These are phyloP conservation scores for Entomortierella parvispora DNA, from an alignment of 192 early-diverging fungal species.

Conservation along the genomic window DNA sequence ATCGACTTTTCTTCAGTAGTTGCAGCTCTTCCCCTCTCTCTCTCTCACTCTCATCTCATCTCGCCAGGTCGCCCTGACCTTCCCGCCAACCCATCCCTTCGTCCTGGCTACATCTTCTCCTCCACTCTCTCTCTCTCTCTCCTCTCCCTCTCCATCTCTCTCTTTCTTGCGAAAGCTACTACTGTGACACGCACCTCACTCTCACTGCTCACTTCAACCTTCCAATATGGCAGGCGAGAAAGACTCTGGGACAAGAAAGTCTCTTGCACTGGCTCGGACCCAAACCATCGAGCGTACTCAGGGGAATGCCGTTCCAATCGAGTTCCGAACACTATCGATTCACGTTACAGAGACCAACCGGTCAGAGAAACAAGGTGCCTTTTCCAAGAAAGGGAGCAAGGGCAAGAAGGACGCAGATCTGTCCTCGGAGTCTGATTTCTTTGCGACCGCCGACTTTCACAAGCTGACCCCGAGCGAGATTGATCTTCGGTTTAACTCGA, in stretches of 20 bases:
- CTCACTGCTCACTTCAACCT: too few species aligned
- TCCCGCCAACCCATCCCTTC: too few species aligned
- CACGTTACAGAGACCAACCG: constrained; percentile 51
- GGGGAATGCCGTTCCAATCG: constrained; percentile 47
- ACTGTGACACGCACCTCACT: too few species aligned
- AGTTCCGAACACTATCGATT: constrained; percentile 57
- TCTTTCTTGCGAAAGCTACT: too few species aligned
- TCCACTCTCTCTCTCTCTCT: too few species aligned
- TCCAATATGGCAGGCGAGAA: constrained; percentile 25
- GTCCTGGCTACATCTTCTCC: too few species aligned
- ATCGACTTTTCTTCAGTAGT: too few species aligned
- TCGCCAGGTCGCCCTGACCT: too few species aligned
- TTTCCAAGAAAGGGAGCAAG: constrained; percentile 3
- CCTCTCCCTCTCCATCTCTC: too few species aligned
- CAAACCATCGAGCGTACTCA: constrained; percentile 41
- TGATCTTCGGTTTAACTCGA: constrained; percentile 46
- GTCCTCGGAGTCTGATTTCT: constrained; percentile 35
- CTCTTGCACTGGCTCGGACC: constrained; percentile 21
- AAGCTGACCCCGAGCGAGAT: constrained; percentile 53
- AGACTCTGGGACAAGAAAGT: constrained; percentile 10
- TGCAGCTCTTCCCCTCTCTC: too few species aligned
- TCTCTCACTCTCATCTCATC: too few species aligned
- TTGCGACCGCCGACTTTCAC: constrained; percentile 49
- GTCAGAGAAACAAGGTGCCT: constrained; percentile 14
- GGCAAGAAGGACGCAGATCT: constrained; percentile 15